Conservation (phyloP, 176 grass and related monocot genomes). For the Phragmites australis region DNA sequence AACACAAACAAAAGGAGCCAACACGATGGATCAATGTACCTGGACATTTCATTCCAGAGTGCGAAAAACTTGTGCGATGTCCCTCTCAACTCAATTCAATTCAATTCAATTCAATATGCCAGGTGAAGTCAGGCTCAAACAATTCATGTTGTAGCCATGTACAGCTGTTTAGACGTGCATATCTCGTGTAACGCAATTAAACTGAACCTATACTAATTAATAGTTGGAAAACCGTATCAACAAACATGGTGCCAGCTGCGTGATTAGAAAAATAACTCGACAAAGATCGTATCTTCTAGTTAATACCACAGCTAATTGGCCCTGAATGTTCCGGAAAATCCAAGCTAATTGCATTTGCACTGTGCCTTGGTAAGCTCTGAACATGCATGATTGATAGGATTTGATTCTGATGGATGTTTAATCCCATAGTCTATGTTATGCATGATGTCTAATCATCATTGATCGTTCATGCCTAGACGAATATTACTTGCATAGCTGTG, state of each 20-base stretch:
- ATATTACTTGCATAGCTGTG: neutral
- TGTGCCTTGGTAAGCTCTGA: neutral
- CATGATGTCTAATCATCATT: neutral
- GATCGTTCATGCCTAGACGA: neutral
- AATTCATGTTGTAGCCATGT: slow-evolving; percentile 19
- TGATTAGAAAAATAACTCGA: neutral
- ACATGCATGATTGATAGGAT: slow-evolving; percentile 28
- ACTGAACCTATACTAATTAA: neutral
- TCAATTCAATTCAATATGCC: neutral
- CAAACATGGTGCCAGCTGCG: slow-evolving; percentile 14
- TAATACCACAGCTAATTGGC: neutral
- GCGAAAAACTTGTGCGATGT: neutral
- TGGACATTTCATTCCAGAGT: neutral
- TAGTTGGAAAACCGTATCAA: neutral
- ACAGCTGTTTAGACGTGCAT: slow-evolving; percentile 13
- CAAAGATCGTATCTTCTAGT: slow-evolving; percentile 25
- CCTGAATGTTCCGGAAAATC: slow-evolving; percentile 29
- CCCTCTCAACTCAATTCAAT: neutral
- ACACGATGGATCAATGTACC: neutral
- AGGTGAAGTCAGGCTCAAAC: neutral
- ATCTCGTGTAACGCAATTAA: slow-evolving; percentile 31
- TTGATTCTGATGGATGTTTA: slow-evolving; percentile 15
- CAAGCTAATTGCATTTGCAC: neutral
- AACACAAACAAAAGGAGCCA: neutral
- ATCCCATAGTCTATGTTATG: neutral